These are phyloP conservation scores for Orychophragmus violaceus DNA, from an alignment of 345 rosid genomes.

Conservation along the genomic window DNA sequence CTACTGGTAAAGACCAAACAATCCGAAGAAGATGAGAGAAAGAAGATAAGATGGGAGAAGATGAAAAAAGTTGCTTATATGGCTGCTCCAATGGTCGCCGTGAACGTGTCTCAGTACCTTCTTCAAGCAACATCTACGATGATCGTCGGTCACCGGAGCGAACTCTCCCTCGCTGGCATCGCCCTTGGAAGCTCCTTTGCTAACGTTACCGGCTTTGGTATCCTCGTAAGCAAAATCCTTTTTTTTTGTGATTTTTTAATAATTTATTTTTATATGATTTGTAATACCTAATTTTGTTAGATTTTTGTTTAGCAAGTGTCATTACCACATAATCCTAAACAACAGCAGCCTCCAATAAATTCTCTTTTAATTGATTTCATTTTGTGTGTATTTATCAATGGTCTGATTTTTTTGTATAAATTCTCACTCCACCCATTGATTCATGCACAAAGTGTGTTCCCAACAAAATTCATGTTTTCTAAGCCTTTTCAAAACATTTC, in stretches of 20 bases:
- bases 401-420: too few relatives aligned
- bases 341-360: too few relatives aligned
- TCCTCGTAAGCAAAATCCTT: slow-evolving; percentile 20
- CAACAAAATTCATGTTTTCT: too few relatives aligned
- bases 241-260: neutral
- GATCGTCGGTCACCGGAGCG: slow-evolving; percentile 30
- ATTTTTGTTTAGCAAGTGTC: too few relatives aligned
- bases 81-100: slow-evolving; percentile 35
- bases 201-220: slow-evolving; percentile 31
- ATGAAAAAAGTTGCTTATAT: slow-evolving; percentile 28
- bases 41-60: slow-evolving; percentile 25
- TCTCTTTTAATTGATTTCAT: too few relatives aligned
- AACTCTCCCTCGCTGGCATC: slow-evolving; percentile 25
- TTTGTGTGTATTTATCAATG: too few relatives aligned
- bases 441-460: too few relatives aligned
- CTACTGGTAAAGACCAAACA: slow-evolving; percentile 4
- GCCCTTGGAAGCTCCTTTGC: slow-evolving; percentile 33
- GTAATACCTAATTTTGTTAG: too few relatives aligned
- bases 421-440: too few relatives aligned
- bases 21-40: slow-evolving; percentile 11
- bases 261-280: neutral
- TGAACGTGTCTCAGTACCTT: slow-evolving; percentile 28
- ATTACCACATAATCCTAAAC: too few relatives aligned
- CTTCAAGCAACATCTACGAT: slow-evolving; percentile 28
- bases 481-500: too few relatives aligned